Evolutionary conservation across 2,329 filamentous ascomycete genomes (phyloP), one percentile per base, ranked within the genome.

Genomic region (Blastomyces silverae): DNA sequence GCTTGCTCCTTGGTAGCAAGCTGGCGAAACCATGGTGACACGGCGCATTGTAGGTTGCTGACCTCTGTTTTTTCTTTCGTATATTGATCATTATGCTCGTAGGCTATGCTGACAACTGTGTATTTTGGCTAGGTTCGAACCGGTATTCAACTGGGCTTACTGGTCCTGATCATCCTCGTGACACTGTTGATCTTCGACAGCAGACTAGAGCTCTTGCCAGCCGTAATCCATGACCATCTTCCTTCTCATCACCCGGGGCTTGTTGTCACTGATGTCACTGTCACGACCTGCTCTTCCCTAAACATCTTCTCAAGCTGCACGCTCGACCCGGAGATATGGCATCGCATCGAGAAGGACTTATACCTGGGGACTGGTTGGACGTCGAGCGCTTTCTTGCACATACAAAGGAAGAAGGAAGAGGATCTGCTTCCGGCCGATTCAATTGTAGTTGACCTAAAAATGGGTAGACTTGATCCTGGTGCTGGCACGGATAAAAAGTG

Each of bases 271-370:
- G 92, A 97, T 78, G 83, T 96, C 66, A 90, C 87, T 44, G 83
- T 96, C 68, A 84, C 85, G 22, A 88, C 84, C 62, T 97, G 92
- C 78, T 91, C 89, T 10, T 83, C 83, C 15, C 71, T 94, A 62
- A 94, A 92, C 73, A 73, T 85, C 39, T 88, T 93, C 65, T 88
- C 89, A 3, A 88, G 84, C 56, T 96, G 91, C 79, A 87, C 86
- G 67, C 84, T 94, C 67, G 88, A 94, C 72, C 77, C 82, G 48
- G 79, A 85, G 55, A 80, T 84, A 64, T 97, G 92, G 92, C 87
- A 91, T 70, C 88, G 90, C 60, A 81, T 97, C 67, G 89, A 96
- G 69, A 97, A 96, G 79, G 91, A 97, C 73, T 83, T 97, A 0
- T 94, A 91, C 74, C 84, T 97, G 22, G 86, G 86, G 67, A 85